A percentile compares a stretch with the other conserved stretches of the same genome.
Evolutionary conservation across 345 rosid species (phyloP).

Genomic region (Zanthoxylum bungeanum): DNA sequence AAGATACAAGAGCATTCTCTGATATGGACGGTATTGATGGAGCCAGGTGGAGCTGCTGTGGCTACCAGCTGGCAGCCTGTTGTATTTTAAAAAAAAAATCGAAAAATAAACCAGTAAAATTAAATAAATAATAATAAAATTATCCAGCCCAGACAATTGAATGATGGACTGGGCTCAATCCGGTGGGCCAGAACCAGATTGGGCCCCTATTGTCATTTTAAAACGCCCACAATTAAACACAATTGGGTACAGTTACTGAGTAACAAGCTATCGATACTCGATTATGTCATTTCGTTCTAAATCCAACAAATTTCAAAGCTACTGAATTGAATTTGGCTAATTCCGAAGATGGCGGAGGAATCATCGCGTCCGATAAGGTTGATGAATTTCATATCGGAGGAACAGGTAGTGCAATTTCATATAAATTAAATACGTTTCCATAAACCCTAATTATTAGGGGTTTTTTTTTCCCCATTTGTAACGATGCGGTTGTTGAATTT

Average conservation of each 20-base stretch:
- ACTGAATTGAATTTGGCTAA: background rate
- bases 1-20: too few species aligned
- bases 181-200: too few species aligned
- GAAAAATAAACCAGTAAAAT: background rate
- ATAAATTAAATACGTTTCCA: background rate
- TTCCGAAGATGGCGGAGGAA: constrained; percentile 64
- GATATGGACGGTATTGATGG: background rate
- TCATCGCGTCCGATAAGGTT: constrained; percentile 55
- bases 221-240: background rate
- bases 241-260: background rate
- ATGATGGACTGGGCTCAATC: too few species aligned
- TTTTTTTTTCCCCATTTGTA: too few species aligned
- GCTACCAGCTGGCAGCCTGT: background rate
- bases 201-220: background rate
- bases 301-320: background rate
- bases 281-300: background rate
- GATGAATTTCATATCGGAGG: constrained; percentile 84
- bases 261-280: background rate
- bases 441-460: background rate
- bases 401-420: constrained; percentile 48
- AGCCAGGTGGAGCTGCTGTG: background rate
- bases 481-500: constrained; percentile 3
- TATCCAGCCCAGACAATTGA: background rate
- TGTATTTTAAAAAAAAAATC: background rate
- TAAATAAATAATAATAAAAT: too few species aligned